Evolutionary conservation across 2,329 filamentous ascomycete genomes (phyloP).

Genomic region (Fusarium acutatum): DNA sequence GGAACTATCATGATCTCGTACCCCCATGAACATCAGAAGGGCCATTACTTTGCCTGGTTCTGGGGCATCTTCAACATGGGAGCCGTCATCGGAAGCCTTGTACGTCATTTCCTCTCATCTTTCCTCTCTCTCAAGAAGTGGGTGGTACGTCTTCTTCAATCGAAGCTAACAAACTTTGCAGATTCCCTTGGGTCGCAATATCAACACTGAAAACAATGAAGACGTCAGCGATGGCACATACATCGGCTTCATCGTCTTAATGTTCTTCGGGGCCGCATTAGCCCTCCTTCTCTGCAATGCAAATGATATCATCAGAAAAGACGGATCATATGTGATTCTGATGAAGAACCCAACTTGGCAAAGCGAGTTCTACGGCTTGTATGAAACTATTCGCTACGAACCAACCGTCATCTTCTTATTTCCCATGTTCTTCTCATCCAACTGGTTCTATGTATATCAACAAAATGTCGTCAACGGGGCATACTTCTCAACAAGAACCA

Average conservation of each 20-base stretch:
- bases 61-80: constrained; percentile 96
- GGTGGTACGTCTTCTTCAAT: no score
- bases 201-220: constrained; percentile 9
- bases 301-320: constrained; percentile 74
- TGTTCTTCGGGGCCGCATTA: constrained; percentile 74
- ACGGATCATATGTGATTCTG: constrained; percentile 81
- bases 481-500: constrained; percentile 77
- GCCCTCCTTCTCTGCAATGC: constrained; percentile 77
- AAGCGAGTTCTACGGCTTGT: constrained; percentile 79
- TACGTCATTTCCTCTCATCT: no score
- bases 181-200: constrained; percentile 54
- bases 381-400: constrained; percentile 74
- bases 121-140: no score
- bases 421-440: constrained; percentile 83
- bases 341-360: constrained; percentile 93
- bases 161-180: neutral
- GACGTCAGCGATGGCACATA: constrained; percentile 79
- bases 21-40: constrained; percentile 81
- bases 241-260: constrained; percentile 84
- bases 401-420: constrained; percentile 76
- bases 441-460: constrained; percentile 87
- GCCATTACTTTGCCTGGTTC: constrained; percentile 87
- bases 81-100: constrained; percentile 81
- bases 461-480: constrained; percentile 75
- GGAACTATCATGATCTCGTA: constrained; percentile 92